Evolutionary conservation across 352 stramenopile species (phyloP).

Genomic region (Saprolegnia diclina): DNA sequence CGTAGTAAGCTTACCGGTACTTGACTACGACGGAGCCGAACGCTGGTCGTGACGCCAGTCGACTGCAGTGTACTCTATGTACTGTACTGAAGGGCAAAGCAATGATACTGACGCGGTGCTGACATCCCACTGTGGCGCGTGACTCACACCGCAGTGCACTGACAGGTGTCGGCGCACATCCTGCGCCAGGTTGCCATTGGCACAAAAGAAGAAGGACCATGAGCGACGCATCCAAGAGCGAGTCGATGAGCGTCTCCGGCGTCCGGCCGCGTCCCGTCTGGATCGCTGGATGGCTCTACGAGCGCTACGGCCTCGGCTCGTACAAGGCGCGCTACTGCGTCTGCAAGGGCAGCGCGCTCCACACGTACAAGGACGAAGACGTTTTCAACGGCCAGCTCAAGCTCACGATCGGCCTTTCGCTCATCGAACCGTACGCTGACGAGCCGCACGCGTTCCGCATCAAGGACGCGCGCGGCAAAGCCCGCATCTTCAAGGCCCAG

Average conservation of each 20-base stretch:
- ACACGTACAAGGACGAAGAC: conserved; percentile 1
- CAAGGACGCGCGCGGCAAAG: neutral
- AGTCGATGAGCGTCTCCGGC: neutral
- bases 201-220: too few relatives aligned
- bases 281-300: neutral
- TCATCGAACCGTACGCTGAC: neutral
- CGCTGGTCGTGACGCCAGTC: too few relatives aligned
- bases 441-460: neutral
- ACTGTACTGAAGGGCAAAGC: too few relatives aligned
- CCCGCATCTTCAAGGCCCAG: neutral
- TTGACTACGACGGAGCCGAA: too few relatives aligned
- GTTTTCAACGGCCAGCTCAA: neutral
- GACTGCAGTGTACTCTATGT: too few relatives aligned
- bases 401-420: neutral
- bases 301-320: neutral
- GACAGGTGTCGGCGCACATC: too few relatives aligned
- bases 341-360: neutral
- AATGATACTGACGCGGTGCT: too few relatives aligned
- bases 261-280: neutral
- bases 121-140: too few relatives aligned
- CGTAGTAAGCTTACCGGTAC: too few relatives aligned
- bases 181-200: too few relatives aligned
- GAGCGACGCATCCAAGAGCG: too few relatives aligned
- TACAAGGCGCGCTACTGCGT: neutral
- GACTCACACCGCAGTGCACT: too few relatives aligned